Evolutionary conservation across 495 filamentous ascomycete genomes (phyloP).

Genomic region (Letharia lupina): DNA sequence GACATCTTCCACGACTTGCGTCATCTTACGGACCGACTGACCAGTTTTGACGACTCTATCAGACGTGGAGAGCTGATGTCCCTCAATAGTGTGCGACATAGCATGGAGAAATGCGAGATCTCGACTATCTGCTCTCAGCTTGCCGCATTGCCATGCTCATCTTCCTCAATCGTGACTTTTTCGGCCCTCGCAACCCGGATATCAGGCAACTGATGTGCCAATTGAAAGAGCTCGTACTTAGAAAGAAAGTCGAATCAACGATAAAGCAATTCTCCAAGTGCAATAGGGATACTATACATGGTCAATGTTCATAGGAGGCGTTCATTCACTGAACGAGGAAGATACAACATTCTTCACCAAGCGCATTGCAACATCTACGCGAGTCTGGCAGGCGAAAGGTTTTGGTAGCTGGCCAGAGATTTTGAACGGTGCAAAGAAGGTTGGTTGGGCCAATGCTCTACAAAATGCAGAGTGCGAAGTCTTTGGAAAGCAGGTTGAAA

Average conservation of each 20-base stretch:
- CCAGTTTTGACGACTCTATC: not conserved
- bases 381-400: not conserved
- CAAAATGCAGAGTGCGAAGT: not conserved
- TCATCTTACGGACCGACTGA: not conserved
- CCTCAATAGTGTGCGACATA: not conserved
- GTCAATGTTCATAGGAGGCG: not conserved
- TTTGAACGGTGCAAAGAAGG: not conserved
- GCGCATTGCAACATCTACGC: not conserved
- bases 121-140: conserved; percentile 1
- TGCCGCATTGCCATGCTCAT: conserved; percentile 2
- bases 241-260: not conserved
- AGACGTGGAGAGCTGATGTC: not conserved
- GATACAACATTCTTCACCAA: not conserved
- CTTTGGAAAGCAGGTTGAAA: not conserved
- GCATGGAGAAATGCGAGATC: not conserved
- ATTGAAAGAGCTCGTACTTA: not conserved
- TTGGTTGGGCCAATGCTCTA: not conserved
- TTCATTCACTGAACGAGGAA: not conserved
- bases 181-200: not conserved
- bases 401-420: not conserved
- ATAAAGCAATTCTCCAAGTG: not conserved
- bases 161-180: not conserved
- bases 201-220: not conserved
- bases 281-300: not conserved
- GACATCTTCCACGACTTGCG: not conserved